Conservation (phyloP, 2,329 filamentous ascomycete species). For the Monilinia polystroma region DNA sequence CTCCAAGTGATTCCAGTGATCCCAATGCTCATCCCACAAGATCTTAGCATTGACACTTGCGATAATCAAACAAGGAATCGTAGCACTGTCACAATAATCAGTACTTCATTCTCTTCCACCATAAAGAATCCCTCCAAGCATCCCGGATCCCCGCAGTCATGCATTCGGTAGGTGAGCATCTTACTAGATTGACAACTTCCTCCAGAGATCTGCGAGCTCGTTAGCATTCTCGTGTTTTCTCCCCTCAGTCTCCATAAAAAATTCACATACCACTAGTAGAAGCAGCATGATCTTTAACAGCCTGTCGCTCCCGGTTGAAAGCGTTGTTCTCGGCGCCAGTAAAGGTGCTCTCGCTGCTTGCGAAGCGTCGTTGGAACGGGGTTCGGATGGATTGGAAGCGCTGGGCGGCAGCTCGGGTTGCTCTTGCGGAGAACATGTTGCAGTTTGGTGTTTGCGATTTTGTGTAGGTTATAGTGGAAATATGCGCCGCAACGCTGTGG, state of each 20-base stretch:
- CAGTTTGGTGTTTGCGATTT: constrained; percentile 27
- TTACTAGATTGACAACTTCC: constrained; percentile 95
- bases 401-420: constrained; percentile 57
- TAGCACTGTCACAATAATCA: constrained; percentile 56
- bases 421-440: constrained; percentile 64
- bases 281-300: constrained; percentile 86
- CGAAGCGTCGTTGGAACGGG: constrained; percentile 67
- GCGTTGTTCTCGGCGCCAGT: constrained; percentile 72
- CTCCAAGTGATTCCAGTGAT: constrained; percentile 83
- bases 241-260: constrained; percentile 23
- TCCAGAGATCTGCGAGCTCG: constrained; percentile 74
- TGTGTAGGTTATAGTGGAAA: constrained; percentile 12
- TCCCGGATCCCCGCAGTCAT: not conserved
- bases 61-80: constrained; percentile 70
- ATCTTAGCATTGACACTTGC: constrained; percentile 80
- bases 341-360: constrained; percentile 60
- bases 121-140: not conserved
- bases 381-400: constrained; percentile 59
- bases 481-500: constrained; percentile 20
- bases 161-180: constrained; percentile 38
- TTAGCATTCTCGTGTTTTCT: constrained; percentile 4
- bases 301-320: constrained; percentile 89
- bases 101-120: constrained; percentile 3
- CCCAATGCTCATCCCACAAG: constrained; percentile 95
- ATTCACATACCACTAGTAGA: constrained; percentile 72